phyloP scores from a whole-genome alignment of 1,139 yeast genomes.

The Nakaseomyces sp. region DNA sequence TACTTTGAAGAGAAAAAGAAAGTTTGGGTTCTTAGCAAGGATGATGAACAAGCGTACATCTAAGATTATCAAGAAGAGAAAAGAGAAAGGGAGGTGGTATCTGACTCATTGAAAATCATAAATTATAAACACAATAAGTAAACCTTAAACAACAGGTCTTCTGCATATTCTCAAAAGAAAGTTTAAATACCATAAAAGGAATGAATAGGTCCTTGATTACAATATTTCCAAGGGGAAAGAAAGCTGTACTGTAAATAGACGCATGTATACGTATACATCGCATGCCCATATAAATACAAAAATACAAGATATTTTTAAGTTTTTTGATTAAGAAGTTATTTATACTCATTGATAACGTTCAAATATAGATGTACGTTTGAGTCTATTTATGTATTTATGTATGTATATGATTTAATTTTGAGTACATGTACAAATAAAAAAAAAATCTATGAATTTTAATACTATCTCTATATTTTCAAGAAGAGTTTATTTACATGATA shows the following conservation, averaged over 20 bases:
- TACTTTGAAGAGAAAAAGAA: slow-evolving; percentile 81
- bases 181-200: too few species aligned
- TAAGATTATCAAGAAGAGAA: slow-evolving; percentile 69
- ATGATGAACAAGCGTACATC: slow-evolving; percentile 71
- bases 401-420: not conserved
- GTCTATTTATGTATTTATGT: not conserved
- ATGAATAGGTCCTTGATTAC: too few species aligned
- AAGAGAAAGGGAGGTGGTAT: slow-evolving; percentile 90
- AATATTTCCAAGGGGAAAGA: too few species aligned
- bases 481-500: slow-evolving; percentile 4
- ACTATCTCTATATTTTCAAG: not conserved
- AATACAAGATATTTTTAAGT: not conserved
- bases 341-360: too few species aligned
- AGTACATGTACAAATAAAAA: too few species aligned
- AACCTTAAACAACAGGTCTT: too few species aligned
- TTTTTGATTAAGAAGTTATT: not conserved
- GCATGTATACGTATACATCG: too few species aligned
- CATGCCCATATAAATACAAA: too few species aligned
- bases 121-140: too few species aligned
- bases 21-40: slow-evolving; percentile 86
- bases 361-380: too few species aligned
- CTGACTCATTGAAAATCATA: slow-evolving; percentile 73
- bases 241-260: too few species aligned
- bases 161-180: not conserved
- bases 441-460: slow-evolving; percentile 7